Evolutionary conservation across 2,329 filamentous ascomycete genomes (phyloP), one percentile per base, ranked within the genome.

Genomic region (Chrysosphaeria jannelii): DNA sequence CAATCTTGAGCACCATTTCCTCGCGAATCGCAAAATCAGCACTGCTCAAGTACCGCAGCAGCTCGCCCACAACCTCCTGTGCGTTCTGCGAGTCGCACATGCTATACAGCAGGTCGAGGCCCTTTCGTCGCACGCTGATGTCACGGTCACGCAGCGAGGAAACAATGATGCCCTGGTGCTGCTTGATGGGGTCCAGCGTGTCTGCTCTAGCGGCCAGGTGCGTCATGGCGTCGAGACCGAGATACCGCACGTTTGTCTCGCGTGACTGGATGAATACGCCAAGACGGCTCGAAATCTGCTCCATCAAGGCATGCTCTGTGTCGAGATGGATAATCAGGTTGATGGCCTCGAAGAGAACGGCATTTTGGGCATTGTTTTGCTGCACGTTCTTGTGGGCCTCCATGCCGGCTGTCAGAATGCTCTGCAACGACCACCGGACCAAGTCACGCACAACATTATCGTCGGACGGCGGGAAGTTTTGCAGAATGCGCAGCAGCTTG

Each of bases 1-100:
- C 85, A 44, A 97, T 90, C 48, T 97, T 97, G 31, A 97, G 53
- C 4, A 93, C 85, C 85, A 97, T 97, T 44, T 97, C 85, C 47
- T 97, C 88, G 31, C 88, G 65, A 36, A 97, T 91, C 5, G 81
- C 81, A 43, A 90, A 97, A 43, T 97, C 85, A 22, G 85, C 85
- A 26, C 76, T 90, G 38, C 91, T 81, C 6, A 97, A 58, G 43
- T 91, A 93, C 34, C 81, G 75, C 25, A 97, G 48, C 23, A 97
- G 63, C 47, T 97, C 85, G 29, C 72, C 70, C 19, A 97, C 85
- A 33, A 97, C 89, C 7, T 75, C 67, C 32, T 75, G 71, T 6
- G 85, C 78, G 43, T 97, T 97, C n/a, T 68, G 68, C 16, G 72
- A 62, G 44, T 97, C 85, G 43, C 88, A 97, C 85, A 97, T 97